Percentiles rank a stretch among this genome's conserved stretches.
These are phyloP conservation scores for Hansenula lynferdii DNA, from an alignment of 1,139 yeast species.

Conservation along the genomic window DNA sequence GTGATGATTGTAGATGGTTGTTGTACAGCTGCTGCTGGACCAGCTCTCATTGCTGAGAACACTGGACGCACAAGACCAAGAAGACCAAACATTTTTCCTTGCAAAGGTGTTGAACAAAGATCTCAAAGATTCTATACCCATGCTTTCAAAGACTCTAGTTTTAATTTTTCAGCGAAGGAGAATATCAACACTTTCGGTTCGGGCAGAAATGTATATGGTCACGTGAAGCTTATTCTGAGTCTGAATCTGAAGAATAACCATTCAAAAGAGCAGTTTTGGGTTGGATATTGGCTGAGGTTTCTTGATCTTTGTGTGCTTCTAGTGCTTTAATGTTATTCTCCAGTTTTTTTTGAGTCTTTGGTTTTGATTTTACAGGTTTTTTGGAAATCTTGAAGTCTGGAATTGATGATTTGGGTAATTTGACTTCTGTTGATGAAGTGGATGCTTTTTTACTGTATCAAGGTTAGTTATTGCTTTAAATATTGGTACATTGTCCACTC, in stretches of 20 bases:
- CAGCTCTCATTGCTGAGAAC: neutral
- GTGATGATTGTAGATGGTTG: slow-evolving; percentile 14
- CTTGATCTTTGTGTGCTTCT: neutral
- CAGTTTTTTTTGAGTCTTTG: neutral
- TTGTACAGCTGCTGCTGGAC: slow-evolving; percentile 1
- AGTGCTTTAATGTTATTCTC: too few species aligned
- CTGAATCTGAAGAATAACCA: slow-evolving; percentile 11
- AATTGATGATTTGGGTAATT: neutral
- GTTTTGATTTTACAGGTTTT: neutral
- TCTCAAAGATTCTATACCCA: too few species aligned
- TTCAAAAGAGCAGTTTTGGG: neutral
- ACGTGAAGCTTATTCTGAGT: slow-evolving; percentile 8
- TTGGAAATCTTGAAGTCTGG: neutral
- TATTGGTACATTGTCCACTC: slow-evolving; percentile 2
- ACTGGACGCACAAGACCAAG: slow-evolving; percentile 13
- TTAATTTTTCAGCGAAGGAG: neutral
- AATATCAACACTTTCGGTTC: neutral
- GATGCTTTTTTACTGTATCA: slow-evolving; percentile 2
- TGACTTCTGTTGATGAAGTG: neutral
- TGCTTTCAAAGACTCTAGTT: too few species aligned
- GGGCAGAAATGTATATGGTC: neutral
- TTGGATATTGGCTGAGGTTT: neutral
- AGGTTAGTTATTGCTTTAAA: neutral
- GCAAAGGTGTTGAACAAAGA: too few species aligned
- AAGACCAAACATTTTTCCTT: slow-evolving; percentile 13